Percentiles rank a stretch among this genome's conserved stretches.
These are phyloP conservation scores for Coemansia sp. DNA, from an alignment of 192 early-diverging fungal genomes.

Conservation along the genomic window DNA sequence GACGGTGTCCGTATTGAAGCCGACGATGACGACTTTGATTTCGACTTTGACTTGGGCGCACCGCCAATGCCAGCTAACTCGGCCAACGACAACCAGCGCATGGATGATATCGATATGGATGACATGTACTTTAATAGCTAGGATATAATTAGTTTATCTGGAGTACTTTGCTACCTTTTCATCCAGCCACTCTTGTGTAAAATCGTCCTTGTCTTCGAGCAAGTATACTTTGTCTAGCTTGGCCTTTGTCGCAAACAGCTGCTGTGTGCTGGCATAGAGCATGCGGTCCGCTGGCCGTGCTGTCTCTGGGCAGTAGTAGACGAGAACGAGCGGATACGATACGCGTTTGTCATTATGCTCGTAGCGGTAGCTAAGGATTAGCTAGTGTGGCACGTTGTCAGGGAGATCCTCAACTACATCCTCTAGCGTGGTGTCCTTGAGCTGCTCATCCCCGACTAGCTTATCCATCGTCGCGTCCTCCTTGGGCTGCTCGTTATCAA, in stretches of 20 bases:
- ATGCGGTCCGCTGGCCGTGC: conserved; percentile 20
- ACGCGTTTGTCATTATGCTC: conserved; percentile 61
- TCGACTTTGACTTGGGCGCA: conserved; percentile 23
- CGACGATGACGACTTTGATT: conserved; percentile 35
- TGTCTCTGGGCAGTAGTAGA: conserved; percentile 67
- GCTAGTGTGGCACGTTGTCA: conserved; percentile 65
- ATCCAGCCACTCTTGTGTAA: conserved; percentile 71
- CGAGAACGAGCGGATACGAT: conserved; percentile 73
- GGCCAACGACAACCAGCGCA: background rate
- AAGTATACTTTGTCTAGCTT: conserved; percentile 73
- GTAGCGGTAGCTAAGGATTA: conserved; percentile 29
- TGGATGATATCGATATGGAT: conserved; percentile 1
- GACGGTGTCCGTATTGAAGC: conserved; percentile 20
- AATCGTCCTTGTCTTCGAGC: conserved; percentile 65
- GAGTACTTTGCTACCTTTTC: conserved; percentile 50
- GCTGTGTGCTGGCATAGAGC: conserved; percentile 66
- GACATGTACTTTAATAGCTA: background rate
- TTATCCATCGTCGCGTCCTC: conserved; percentile 27
- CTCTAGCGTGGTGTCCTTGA: conserved; percentile 55
- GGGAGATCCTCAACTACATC: conserved; percentile 66
- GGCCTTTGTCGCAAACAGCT: conserved; percentile 60
- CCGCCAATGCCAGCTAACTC: background rate
- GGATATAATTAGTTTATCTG: background rate
- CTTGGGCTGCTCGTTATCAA: conserved; percentile 21
- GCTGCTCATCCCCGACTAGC: conserved; percentile 6